Evolutionary conservation across 2,329 filamentous ascomycete species (phyloP).

Genomic region (Aspergillus floridensis): DNA sequence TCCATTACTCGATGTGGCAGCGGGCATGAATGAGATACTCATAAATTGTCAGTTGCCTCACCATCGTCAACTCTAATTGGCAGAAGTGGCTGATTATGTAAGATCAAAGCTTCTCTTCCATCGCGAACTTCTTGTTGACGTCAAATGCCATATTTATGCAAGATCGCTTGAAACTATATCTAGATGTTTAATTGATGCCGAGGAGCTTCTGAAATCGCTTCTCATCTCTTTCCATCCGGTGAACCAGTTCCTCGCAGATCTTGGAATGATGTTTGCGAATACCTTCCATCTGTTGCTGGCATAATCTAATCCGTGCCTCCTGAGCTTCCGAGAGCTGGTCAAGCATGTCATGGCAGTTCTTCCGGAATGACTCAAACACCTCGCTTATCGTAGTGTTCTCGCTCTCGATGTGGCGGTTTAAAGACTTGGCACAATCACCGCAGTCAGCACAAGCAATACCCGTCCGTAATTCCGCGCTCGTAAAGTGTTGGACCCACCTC

Average conservation of each 20-base stretch:
- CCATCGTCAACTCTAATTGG: not conserved
- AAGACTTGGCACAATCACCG: constrained; percentile 28
- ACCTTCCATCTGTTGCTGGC: constrained; percentile 27
- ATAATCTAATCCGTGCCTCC: constrained; percentile 35
- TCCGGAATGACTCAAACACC: constrained; percentile 45
- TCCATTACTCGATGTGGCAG: too few species aligned
- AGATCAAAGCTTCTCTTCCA: not conserved
- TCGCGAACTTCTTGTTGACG: not conserved
- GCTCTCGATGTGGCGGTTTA: constrained; percentile 48
- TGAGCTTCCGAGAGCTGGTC: constrained; percentile 43
- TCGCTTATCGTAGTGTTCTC: constrained; percentile 46
- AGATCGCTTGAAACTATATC: not conserved
- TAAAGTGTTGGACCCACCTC: constrained; percentile 25
- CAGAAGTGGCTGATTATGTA: not conserved
- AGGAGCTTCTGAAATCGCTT: constrained; percentile 18
- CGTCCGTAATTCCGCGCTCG: not conserved
- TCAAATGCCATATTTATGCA: not conserved
- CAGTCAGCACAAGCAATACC: not conserved
- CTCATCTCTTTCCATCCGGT: constrained; percentile 28
- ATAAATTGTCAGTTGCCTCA: too few species aligned
- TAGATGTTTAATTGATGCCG: not conserved
- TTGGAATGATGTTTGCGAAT: constrained; percentile 29
- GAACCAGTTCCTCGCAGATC: constrained; percentile 31
- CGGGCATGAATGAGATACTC: too few species aligned
- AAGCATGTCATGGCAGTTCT: constrained; percentile 45